phyloP scores from a whole-genome alignment of 768 basidiomycete genomes.

The Collybia sordida region DNA sequence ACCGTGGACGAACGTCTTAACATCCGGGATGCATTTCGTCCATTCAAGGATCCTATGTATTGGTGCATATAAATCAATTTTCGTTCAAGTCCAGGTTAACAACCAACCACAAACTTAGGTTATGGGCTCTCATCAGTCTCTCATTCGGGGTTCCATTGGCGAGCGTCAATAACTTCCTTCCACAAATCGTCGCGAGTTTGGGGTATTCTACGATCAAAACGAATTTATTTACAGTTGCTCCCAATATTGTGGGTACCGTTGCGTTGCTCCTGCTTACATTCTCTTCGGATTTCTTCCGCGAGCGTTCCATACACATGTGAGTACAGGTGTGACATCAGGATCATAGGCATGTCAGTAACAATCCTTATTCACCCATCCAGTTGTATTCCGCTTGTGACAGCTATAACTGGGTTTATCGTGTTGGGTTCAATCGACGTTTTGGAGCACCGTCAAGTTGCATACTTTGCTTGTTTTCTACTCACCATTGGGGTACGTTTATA shows the following conservation, averaged over 20 bases:
- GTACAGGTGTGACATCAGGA: slow-evolving; percentile 10
- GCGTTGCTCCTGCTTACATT: slow-evolving; percentile 45
- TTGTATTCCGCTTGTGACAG: slow-evolving; percentile 40
- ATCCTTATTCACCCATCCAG: slow-evolving; percentile 14
- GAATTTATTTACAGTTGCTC: slow-evolving; percentile 53
- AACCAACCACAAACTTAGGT: slow-evolving; percentile 17
- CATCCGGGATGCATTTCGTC: slow-evolving; percentile 42
- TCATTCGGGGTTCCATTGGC: slow-evolving; percentile 48
- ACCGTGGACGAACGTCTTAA: slow-evolving; percentile 38
- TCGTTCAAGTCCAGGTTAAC: background rate
- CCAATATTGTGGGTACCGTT: slow-evolving; percentile 49
- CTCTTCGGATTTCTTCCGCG: slow-evolving; percentile 51
- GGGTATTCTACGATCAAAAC: slow-evolving; percentile 50
- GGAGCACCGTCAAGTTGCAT: slow-evolving; percentile 40
- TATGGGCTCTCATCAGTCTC: slow-evolving; percentile 46
- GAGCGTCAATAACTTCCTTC: slow-evolving; percentile 55
- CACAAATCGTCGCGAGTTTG: slow-evolving; percentile 45
- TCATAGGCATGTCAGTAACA: no score
- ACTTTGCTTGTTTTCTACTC: slow-evolving; percentile 56
- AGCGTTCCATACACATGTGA: slow-evolving; percentile 47
- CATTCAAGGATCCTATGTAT: slow-evolving; percentile 44
- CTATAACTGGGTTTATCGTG: slow-evolving; percentile 39
- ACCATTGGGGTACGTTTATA: slow-evolving; percentile 44
- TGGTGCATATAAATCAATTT: slow-evolving; percentile 24
- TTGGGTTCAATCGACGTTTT: slow-evolving; percentile 45